Evolutionary conservation across 441 rosid species (phyloP).

Genomic region (Eruca vesicaria): DNA sequence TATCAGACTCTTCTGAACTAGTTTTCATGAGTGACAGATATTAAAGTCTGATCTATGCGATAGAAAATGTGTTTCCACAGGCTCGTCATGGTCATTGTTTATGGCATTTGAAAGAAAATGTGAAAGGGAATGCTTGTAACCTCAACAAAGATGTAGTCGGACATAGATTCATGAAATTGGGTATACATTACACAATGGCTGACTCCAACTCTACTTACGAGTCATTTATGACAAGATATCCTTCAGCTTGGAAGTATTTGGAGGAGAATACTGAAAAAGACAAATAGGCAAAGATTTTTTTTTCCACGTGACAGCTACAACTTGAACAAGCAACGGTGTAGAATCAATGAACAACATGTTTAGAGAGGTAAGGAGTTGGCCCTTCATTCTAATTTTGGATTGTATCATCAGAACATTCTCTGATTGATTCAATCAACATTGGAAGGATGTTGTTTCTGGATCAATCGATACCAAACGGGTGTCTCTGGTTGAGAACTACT

Average conservation of each 20-base stretch:
- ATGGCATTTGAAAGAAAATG: too few relatives aligned
- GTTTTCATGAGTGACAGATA: background rate
- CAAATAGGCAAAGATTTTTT: too few relatives aligned
- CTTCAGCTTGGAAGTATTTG: background rate
- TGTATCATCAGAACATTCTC: background rate
- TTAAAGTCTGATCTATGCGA: background rate
- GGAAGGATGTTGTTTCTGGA: too few relatives aligned
- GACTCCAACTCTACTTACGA: background rate
- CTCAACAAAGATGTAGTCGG: background rate
- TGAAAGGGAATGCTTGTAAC: background rate
- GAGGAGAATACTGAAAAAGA: too few relatives aligned
- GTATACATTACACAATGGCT: background rate
- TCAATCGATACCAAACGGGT: too few relatives aligned
- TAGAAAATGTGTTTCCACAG: too few relatives aligned
- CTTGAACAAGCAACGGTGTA: background rate
- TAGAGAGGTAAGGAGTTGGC: background rate
- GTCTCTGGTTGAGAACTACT: too few relatives aligned
- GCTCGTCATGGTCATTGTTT: too few relatives aligned
- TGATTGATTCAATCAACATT: too few relatives aligned
- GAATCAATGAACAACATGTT: background rate
- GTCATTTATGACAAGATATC: background rate
- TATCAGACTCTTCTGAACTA: too few relatives aligned
- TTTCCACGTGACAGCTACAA: background rate
- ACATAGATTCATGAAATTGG: background rate
- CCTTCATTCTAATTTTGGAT: background rate